A percentile compares a stretch with the other conserved stretches of the same genome.
Conservation (phyloP, 176 grass and related monocot species). For the Oryza longistaminata region DNA sequence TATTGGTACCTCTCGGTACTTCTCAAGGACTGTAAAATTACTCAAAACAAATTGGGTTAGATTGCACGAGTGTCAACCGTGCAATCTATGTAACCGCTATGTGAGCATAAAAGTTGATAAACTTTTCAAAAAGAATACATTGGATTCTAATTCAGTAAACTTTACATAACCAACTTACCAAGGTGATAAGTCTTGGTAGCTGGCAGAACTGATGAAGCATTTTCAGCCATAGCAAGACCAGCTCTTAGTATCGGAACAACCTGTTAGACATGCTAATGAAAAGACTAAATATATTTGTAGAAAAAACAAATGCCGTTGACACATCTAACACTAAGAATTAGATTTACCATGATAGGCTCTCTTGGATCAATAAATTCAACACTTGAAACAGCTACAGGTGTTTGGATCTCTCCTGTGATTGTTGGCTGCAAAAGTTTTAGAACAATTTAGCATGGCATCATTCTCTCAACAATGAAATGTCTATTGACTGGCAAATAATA, state of each 20-base stretch:
- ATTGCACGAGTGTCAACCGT: neutral
- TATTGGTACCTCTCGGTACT: too few relatives aligned
- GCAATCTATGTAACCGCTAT: conserved; percentile 20
- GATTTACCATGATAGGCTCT: conserved; percentile 77
- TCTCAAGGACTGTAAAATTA: too few relatives aligned
- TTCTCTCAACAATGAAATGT: neutral
- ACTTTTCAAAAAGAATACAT: conserved; percentile 3
- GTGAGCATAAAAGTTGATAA: neutral
- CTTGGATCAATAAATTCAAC: conserved; percentile 99
- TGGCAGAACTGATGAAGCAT: conserved; percentile 75
- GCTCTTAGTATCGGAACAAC: conserved; percentile 96
- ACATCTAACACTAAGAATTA: conserved; percentile 28
- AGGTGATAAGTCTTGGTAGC: conserved; percentile 91
- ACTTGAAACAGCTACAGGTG: conserved; percentile 75
- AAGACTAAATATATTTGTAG: conserved; percentile 37
- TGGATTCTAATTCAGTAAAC: conserved; percentile 8
- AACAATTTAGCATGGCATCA: conserved; percentile 14
- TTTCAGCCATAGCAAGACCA: conserved; percentile 88
- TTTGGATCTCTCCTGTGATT: conserved; percentile 84
- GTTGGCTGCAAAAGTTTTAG: conserved; percentile 73
- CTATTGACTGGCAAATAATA: neutral
- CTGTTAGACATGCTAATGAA: conserved; percentile 55
- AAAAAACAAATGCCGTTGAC: conserved; percentile 26
- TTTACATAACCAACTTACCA: conserved; percentile 52
- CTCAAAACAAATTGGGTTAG: neutral